Evolutionary conservation across 1,284 basidiomycete genomes (phyloP).

Genomic region (Irpex rosettiformis): DNA sequence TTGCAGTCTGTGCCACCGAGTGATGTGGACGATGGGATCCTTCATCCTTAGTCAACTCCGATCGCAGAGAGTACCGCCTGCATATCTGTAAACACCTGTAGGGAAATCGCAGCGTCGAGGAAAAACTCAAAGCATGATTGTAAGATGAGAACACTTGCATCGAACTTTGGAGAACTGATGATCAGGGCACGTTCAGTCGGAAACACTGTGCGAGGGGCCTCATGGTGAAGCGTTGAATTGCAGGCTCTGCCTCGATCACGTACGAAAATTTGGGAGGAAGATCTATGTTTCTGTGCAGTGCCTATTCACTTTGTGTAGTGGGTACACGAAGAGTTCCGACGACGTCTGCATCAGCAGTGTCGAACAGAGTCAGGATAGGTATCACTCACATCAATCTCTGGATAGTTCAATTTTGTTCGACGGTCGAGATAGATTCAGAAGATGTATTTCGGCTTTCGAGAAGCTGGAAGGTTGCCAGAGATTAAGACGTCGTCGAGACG

Average conservation of each 20-base stretch:
- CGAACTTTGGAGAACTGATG: conserved; percentile 2
- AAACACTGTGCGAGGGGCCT: not conserved
- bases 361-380: too few species aligned
- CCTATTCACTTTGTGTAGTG: not conserved
- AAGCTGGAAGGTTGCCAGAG: conserved; percentile 10
- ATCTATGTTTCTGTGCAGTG: not conserved
- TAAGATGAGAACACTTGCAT: not conserved
- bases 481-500: too few species aligned
- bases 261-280: not conserved
- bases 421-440: not conserved
- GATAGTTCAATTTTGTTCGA: not conserved
- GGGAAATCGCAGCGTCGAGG: not conserved
- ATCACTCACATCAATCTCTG: too few species aligned
- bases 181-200: conserved; percentile 3
- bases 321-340: not conserved
- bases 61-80: not conserved
- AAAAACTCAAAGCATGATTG: conserved; percentile 1
- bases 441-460: conserved; percentile 2
- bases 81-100: not conserved
- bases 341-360: not conserved
- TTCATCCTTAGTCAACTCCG: not conserved
- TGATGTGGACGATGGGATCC: not conserved
- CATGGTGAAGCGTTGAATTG: not conserved
- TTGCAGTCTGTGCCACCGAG: not conserved
- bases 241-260: not conserved